These are phyloP conservation scores for Carnegiea gigantea DNA, from an alignment of 179 eudicot genomes.

Conservation along the genomic window DNA sequence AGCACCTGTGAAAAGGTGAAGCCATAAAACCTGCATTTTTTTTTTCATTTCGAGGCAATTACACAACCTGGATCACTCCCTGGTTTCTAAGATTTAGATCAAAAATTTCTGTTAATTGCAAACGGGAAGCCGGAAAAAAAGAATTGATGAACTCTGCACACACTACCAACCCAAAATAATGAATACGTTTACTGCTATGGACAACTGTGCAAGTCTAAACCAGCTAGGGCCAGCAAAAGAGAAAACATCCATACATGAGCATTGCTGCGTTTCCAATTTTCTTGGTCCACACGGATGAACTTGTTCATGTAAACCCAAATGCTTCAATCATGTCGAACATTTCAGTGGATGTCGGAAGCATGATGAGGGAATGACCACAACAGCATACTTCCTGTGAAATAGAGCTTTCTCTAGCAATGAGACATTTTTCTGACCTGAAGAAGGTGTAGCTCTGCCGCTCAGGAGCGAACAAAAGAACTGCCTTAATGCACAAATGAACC, in stretches of 20 bases:
- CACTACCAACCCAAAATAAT: background rate
- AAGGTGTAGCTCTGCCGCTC: too few species aligned
- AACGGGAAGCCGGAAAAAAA: background rate
- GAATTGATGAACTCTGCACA: background rate
- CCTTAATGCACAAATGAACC: background rate
- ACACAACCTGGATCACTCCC: background rate
- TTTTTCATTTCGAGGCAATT: background rate
- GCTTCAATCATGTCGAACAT: background rate
- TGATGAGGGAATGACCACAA: background rate
- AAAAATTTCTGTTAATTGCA: background rate
- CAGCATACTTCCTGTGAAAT: background rate
- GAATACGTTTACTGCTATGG: background rate
- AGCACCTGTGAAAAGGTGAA: background rate
- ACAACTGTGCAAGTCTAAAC: background rate
- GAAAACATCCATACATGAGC: background rate
- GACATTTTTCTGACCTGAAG: background rate
- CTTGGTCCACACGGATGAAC: background rate
- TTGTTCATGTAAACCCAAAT: background rate
- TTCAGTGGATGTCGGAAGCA: background rate
- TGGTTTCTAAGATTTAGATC: background rate
- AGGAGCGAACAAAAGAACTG: background rate
- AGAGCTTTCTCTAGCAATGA: background rate
- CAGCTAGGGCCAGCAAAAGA: background rate
- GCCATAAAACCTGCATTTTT: background rate
- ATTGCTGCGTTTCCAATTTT: background rate